These are phyloP conservation scores for Dunaliella sp. DNA, from an alignment of 139 green algal genomes.

Conservation along the genomic window DNA sequence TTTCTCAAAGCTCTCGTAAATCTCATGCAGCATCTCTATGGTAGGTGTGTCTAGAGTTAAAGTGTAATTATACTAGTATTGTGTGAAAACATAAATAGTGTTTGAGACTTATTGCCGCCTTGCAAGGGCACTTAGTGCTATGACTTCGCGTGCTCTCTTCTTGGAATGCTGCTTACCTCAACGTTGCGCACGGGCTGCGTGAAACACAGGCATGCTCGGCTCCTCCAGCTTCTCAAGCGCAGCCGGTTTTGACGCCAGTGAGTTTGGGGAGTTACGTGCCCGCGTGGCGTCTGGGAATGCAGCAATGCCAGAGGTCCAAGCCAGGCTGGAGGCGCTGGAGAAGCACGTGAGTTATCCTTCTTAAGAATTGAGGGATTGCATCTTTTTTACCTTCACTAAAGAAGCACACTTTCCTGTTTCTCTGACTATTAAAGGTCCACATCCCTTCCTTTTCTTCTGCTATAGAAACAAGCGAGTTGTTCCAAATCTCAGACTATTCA, in stretches of 20 bases:
- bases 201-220: neutral
- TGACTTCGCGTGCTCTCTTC: neutral
- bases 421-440: too few relatives aligned
- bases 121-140: neutral
- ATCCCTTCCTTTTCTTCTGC: too few relatives aligned
- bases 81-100: neutral
- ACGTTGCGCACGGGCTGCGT: neutral
- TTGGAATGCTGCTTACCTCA: neutral
- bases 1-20: too few relatives aligned
- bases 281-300: neutral
- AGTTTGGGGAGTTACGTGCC: neutral
- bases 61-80: too few relatives aligned
- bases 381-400: too few relatives aligned
- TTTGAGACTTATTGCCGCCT: neutral
- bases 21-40: too few relatives aligned
- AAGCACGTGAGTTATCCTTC: neutral
- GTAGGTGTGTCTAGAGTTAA: too few relatives aligned
- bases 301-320: neutral
- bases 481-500: too few relatives aligned
- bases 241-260: neutral
- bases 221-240: neutral
- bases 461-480: too few relatives aligned
- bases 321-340: conserved; percentile 6
- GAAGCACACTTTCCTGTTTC: too few relatives aligned
- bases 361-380: neutral